Evolutionary conservation across 306 rosid genomes (phyloP).

Genomic region (Nissolia schottii): DNA sequence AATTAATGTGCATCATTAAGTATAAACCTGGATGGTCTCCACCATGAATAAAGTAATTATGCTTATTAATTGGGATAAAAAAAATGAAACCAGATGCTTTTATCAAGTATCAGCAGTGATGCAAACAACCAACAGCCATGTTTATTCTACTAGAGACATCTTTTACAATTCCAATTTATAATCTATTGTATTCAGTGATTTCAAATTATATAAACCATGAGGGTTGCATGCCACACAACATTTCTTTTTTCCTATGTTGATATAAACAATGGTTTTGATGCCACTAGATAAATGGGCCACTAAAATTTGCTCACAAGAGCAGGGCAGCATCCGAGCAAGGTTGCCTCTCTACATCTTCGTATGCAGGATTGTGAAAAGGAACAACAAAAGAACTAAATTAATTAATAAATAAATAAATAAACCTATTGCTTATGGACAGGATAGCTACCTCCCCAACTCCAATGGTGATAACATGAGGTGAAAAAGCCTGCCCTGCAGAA

Average conservation of each 20-base stretch:
- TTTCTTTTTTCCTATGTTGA: neutral
- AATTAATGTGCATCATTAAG: neutral
- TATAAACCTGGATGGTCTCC: neutral
- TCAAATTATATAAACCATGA: neutral
- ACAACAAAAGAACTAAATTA: neutral
- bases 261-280: slow-evolving; percentile 4
- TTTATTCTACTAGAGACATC: neutral
- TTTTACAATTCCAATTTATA: slow-evolving; percentile 12
- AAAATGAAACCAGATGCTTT: neutral
- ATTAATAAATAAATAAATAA: no score
- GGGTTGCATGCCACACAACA: no score
- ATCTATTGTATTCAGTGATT: neutral
- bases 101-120: neutral
- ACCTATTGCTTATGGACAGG: neutral
- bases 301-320: neutral
- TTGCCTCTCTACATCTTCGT: neutral
- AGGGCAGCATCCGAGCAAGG: slow-evolving; percentile 2
- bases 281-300: neutral
- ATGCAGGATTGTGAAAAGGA: neutral
- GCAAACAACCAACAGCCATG: neutral
- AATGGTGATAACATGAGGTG: slow-evolving; percentile 82
- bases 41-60: neutral
- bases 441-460: slow-evolving; percentile 83
- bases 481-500: slow-evolving; percentile 94
- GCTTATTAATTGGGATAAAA: neutral